Conservation (phyloP, 1,284 basidiomycete genomes). For the Vanrija humicola region DNA sequence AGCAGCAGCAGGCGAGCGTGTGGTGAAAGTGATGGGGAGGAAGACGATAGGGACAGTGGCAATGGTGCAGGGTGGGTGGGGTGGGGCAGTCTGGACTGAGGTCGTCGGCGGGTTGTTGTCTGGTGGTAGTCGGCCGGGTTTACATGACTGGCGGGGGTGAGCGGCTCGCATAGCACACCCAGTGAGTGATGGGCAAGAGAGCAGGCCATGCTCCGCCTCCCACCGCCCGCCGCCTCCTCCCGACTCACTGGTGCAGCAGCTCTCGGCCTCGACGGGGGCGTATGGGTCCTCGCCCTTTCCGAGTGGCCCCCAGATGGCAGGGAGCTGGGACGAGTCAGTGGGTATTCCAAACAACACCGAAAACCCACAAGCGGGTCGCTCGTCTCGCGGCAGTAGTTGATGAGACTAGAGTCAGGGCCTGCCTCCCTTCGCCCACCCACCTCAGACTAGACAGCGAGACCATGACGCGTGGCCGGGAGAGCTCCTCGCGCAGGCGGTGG, state of each 20-base stretch:
- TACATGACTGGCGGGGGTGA: slow-evolving; percentile 9
- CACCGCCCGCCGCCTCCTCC: too few species aligned
- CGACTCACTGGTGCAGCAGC: slow-evolving; percentile 38
- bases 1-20: too few species aligned
- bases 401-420: slow-evolving; percentile 58
- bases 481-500: slow-evolving; percentile 83
- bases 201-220: too few species aligned
- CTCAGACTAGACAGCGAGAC: slow-evolving; percentile 78
- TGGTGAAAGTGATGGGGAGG: too few species aligned
- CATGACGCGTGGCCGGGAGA: slow-evolving; percentile 78
- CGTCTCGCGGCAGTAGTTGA: slow-evolving; percentile 87
- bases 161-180: background rate
- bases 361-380: slow-evolving; percentile 70
- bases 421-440: slow-evolving; percentile 21
- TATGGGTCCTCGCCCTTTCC: slow-evolving; percentile 65
- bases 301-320: slow-evolving; percentile 88
- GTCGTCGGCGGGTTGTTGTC: too few species aligned
- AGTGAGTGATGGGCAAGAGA: too few species aligned
- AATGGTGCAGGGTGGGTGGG: too few species aligned
- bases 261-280: slow-evolving; percentile 27
- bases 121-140: background rate
- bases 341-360: slow-evolving; percentile 31
- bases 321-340: slow-evolving; percentile 58
- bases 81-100: too few species aligned
- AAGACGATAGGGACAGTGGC: too few species aligned